phyloP scores from a whole-genome alignment of 2,329 filamentous ascomycete species.

The Periconia sp. region DNA sequence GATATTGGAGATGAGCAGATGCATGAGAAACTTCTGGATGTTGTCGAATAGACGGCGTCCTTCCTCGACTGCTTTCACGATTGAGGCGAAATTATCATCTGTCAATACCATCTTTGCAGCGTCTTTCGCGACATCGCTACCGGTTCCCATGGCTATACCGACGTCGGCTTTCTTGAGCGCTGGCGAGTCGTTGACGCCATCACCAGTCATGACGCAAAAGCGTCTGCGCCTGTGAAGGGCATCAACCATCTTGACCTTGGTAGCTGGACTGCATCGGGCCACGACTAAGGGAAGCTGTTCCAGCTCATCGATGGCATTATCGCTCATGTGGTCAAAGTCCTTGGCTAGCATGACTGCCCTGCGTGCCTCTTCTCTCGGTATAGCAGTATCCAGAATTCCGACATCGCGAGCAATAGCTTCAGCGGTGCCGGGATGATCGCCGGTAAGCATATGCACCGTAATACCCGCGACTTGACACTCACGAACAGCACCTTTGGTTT shows the following conservation, averaged over 20 bases:
- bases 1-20: slow-evolving; percentile 56
- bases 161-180: slow-evolving; percentile 49
- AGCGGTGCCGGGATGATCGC: slow-evolving; percentile 55
- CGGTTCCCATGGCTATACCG: slow-evolving; percentile 51
- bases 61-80: slow-evolving; percentile 50
- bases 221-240: slow-evolving; percentile 45
- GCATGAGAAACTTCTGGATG: slow-evolving; percentile 55
- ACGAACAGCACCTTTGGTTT: slow-evolving; percentile 67
- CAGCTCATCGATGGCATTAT: slow-evolving; percentile 51
- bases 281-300: slow-evolving; percentile 51
- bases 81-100: slow-evolving; percentile 51
- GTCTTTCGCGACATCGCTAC: slow-evolving; percentile 49
- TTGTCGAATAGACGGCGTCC: slow-evolving; percentile 50
- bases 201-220: slow-evolving; percentile 53
- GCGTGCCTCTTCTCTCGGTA: slow-evolving; percentile 20
- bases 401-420: slow-evolving; percentile 55
- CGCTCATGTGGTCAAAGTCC: slow-evolving; percentile 52
- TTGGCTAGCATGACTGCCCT: slow-evolving; percentile 50
- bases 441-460: slow-evolving; percentile 57
- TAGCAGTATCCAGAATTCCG: slow-evolving; percentile 45
- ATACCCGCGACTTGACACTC: slow-evolving; percentile 56
- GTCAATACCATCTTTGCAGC: slow-evolving; percentile 50
- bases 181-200: slow-evolving; percentile 50
- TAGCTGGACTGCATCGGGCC: slow-evolving; percentile 53
- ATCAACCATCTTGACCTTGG: slow-evolving; percentile 56